Base-by-base conservation (phyloP, 306 rosid genomes). In the Corylus heterophylla region DNA sequence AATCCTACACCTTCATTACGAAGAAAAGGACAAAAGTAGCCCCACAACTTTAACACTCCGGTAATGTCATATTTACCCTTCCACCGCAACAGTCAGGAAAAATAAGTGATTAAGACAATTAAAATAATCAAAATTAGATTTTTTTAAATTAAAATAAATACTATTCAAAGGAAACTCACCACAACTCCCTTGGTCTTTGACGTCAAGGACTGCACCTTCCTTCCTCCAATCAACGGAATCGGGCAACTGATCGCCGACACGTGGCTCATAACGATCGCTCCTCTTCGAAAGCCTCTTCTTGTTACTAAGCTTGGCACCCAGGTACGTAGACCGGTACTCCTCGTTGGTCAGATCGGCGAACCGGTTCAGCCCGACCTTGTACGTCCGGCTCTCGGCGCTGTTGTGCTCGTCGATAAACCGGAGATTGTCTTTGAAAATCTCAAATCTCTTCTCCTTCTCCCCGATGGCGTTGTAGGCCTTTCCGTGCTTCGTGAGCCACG, bases 341-440 rank as follows among this genome's bases (percentile, higher is more conserved):
- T 89, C 90, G 89, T 93, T 96, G 17, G 94, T 90, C 22, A 91
- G 85, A 89, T 96, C 99, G 4, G 99, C 98, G 82, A 96, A 96
- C 45, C 93, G 89, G 83, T 84, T 96, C 78, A 96, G 74, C 3
- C 99, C 99, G 3, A 96, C 61, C 76, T 79, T 87, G 83, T 82
- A 96, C 3, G 86, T 79, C 44, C 78, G 87, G 76, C 83, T 78
- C 66, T 77, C 42, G 9, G 18, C 73, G 18, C 81, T 18, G 89
- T 90, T 95, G 13, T 87, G 94, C 8, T 87, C 84, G 35, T 93
- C 98, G 89, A 96, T 86, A 86, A 83, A 96, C 63, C 76, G 71
- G 14, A 96, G 93, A 54, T 96, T 96, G 49, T 93, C 94, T 45
- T 91, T 96, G 82, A 96, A 96, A 78, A 96, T 88, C 85, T 91